Evolutionary conservation across 2,329 filamentous ascomycete genomes (phyloP).

Genomic region (Apiospora saccharicola): DNA sequence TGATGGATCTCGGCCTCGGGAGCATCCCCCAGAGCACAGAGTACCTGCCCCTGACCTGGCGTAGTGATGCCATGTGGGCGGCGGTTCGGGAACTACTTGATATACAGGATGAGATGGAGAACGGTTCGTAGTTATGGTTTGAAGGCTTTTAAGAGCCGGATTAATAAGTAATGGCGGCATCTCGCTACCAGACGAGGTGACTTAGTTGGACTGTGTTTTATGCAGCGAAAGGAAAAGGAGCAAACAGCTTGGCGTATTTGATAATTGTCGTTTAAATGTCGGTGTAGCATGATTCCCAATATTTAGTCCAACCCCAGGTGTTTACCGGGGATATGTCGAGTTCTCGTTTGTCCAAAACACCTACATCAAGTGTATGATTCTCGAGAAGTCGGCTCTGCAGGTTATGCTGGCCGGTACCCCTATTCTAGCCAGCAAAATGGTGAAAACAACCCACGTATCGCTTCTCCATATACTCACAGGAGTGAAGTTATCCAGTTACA

Average conservation of each 20-base stretch:
- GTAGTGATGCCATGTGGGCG: conserved; percentile 28
- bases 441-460: too few species aligned
- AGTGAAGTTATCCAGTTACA: too few species aligned
- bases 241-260: conserved; percentile 8
- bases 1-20: not conserved
- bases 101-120: conserved; percentile 11
- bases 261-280: conserved; percentile 3
- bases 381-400: not conserved
- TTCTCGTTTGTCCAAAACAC: not conserved
- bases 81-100: conserved; percentile 32
- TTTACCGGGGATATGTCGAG: not conserved
- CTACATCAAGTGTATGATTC: not conserved
- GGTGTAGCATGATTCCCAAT: not conserved
- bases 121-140: not conserved
- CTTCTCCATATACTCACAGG: too few species aligned
- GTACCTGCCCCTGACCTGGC: not conserved
- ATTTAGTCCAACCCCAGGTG: not conserved
- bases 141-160: not conserved
- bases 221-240: not conserved
- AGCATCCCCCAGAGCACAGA: not conserved
- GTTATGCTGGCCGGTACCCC: too few species aligned
- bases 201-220: not conserved
- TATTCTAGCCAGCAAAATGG: too few species aligned
- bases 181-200: not conserved
- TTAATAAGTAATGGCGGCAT: not conserved